Percentiles rank a stretch among this genome's conserved stretches.
phyloP scores from a whole-genome alignment of 129 eudicot species.

The Helianthus tuberosus region DNA sequence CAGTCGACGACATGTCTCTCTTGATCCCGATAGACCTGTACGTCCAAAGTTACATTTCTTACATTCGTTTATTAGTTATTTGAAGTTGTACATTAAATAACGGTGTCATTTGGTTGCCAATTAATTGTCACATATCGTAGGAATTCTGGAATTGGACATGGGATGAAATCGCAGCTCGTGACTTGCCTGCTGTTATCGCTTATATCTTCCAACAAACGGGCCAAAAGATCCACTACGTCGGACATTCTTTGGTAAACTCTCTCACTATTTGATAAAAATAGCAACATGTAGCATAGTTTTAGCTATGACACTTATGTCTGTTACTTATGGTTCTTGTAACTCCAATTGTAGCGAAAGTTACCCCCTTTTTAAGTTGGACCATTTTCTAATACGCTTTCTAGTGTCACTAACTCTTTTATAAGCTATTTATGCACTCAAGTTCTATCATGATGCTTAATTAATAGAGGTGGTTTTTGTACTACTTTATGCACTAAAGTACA shows the following conservation, averaged over 20 bases:
- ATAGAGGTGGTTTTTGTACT: neutral
- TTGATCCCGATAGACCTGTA: constrained; percentile 60
- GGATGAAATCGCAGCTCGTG: constrained; percentile 85
- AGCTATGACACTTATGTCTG: neutral
- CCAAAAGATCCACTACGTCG: constrained; percentile 66
- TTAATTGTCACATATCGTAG: constrained; percentile 30
- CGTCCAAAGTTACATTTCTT: neutral
- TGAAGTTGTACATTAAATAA: neutral
- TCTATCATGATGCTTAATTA: neutral
- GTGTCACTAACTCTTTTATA: neutral
- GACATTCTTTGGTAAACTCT: constrained; percentile 12
- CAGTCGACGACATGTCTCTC: constrained; percentile 66
- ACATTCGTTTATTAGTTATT: too few relatives aligned
- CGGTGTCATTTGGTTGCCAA: neutral
- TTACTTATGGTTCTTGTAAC: neutral
- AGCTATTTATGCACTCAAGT: neutral
- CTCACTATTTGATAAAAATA: neutral
- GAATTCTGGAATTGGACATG: constrained; percentile 97
- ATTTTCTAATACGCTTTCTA: too few relatives aligned
- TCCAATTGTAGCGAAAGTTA: neutral
- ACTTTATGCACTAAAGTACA: neutral
- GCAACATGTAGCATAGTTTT: neutral
- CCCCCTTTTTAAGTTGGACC: too few relatives aligned
- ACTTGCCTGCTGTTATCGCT: constrained; percentile 65
- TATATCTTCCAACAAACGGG: constrained; percentile 65